Conservation (phyloP, 495 filamentous ascomycete species). For the Penicillium pancosmium region DNA sequence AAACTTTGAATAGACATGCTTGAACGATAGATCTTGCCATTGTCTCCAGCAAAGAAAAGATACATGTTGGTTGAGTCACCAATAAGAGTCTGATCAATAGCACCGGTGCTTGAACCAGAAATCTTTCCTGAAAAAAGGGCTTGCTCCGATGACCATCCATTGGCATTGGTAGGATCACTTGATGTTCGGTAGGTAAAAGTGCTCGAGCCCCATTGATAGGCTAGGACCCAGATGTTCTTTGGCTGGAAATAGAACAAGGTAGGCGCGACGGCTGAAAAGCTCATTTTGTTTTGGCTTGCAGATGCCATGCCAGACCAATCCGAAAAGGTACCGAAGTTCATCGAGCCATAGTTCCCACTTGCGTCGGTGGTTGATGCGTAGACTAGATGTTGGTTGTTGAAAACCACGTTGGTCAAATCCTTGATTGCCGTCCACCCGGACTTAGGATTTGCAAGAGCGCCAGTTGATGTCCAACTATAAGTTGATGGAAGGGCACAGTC, state of each 20-base stretch:
- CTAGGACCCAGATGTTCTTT: slow-evolving; percentile 61
- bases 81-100: slow-evolving; percentile 63
- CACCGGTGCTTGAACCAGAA: slow-evolving; percentile 46
- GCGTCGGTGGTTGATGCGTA: slow-evolving; percentile 49
- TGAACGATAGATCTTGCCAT: slow-evolving; percentile 63
- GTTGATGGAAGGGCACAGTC: slow-evolving; percentile 57
- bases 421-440: slow-evolving; percentile 57
- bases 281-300: slow-evolving; percentile 56
- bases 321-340: slow-evolving; percentile 58
- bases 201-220: slow-evolving; percentile 60
- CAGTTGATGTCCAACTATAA: slow-evolving; percentile 56
- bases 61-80: slow-evolving; percentile 60
- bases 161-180: slow-evolving; percentile 56
- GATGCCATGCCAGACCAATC: slow-evolving; percentile 57
- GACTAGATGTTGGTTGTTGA: slow-evolving; percentile 58
- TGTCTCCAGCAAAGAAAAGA: slow-evolving; percentile 66
- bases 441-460: slow-evolving; percentile 50
- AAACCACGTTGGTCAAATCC: slow-evolving; percentile 56
- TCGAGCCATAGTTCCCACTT: slow-evolving; percentile 51
- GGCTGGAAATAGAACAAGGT: slow-evolving; percentile 63
- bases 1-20: slow-evolving; percentile 54
- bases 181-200: slow-evolving; percentile 62
- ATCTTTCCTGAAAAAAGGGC: slow-evolving; percentile 60
- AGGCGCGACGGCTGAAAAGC: slow-evolving; percentile 52
- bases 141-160: slow-evolving; percentile 56